Base-by-base conservation (phyloP, 345 rosid species). In the Salix exigua region DNA sequence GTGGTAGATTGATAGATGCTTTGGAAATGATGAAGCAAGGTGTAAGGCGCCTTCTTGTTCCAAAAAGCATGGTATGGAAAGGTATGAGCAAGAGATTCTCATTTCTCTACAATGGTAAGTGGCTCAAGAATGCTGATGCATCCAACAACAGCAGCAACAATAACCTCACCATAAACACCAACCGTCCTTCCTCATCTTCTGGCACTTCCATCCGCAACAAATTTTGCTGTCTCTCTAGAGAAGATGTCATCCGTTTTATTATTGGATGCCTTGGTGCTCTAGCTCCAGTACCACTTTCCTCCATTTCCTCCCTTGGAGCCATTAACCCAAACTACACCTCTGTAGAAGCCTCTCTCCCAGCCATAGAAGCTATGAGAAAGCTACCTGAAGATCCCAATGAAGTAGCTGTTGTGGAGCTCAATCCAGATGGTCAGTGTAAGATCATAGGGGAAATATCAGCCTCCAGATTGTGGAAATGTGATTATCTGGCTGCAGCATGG, bases 11-110 rank as follows among this genome's bases (percentile, higher is more conserved):
- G 86, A 90, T 96, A 65, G 99, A 96, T 79, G 98, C 97, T 11
- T 69, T 96, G 80, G 99, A 93, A 86, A 96, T 93, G 99, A 96
- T 94, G 97, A 96, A 92, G 88, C 98, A 96, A 75, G 98, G 97
- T 17, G 97, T 89, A 72, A 88, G 89, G 79, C 91, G 98, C 67
- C 97, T 96, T 79, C 89, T 96, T 18, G 97, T 96, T 73, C 90
- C 89, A 0, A 96, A 93, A 84, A 87, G 92, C 70, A 84, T 79
- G 35, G 88, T 72, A 28, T 92, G 97, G 98, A 93, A 87, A 89
- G 97, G 99, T 73, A 90, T 92, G 94, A 96, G 99, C 88, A 93
- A 93, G 86, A 79, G 99, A 77, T 96, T 96, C 79, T 96, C 99
- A 9, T 76, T 96, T 83, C 87, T 92, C 51, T 91, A 93, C 66